phyloP scores from a whole-genome alignment of 257 asterid genomes.

The Nicotiana noctiflora region DNA sequence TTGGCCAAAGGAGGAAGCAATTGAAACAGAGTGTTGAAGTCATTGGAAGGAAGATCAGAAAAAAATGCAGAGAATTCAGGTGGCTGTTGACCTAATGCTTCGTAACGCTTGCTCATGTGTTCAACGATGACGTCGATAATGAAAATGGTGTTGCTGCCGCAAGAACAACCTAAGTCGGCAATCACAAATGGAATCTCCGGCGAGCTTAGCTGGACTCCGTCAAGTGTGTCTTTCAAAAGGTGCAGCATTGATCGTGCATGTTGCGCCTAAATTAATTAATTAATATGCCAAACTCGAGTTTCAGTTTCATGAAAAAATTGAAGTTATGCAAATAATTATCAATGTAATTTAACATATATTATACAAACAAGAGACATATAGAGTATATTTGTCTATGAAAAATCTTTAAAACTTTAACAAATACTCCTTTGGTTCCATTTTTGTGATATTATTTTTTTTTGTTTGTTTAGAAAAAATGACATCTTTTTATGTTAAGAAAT shows the following conservation, averaged over 20 bases:
- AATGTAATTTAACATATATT: no score
- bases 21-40: constrained; percentile 83
- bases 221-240: constrained; percentile 57
- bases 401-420: no score
- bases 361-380: no score
- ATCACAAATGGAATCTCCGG: constrained; percentile 52
- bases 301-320: background rate
- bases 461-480: no score
- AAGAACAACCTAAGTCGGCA: constrained; percentile 90
- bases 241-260: constrained; percentile 89
- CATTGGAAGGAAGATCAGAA: constrained; percentile 88
- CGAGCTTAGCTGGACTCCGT: constrained; percentile 41
- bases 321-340: no score
- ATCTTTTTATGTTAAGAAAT: no score
- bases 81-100: constrained; percentile 31
- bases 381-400: no score
- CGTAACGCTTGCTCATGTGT: constrained; percentile 63
- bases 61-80: constrained; percentile 87
- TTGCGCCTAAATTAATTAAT: constrained; percentile 42
- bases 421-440: no score
- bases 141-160: constrained; percentile 80
- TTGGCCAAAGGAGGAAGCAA: constrained; percentile 59
- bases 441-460: no score
- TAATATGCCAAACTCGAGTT: background rate
- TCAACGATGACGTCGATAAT: constrained; percentile 67